Base-by-base conservation (phyloP, 768 basidiomycete species). In the Lanmaoa pseudosensibilis region DNA sequence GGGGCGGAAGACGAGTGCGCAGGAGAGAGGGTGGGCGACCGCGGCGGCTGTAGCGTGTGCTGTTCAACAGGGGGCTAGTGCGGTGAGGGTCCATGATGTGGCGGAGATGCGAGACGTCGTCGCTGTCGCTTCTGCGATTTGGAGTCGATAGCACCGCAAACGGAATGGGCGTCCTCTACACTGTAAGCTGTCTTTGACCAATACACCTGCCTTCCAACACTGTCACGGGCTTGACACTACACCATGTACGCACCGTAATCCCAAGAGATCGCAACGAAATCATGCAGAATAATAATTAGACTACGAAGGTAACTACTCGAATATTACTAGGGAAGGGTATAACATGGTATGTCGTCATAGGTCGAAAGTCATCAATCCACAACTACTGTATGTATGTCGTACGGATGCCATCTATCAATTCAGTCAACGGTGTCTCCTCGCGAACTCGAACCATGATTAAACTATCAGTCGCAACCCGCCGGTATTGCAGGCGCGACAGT, bases 1-100 rank as follows among this genome's bases (percentile, higher is more conserved):
- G 34, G 87, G 86, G 0, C 73, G 83, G 19, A 68, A 80, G 62
- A 85, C 87, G 1, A 59, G 61, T n/a, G 82, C 90, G 1, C 80
- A 77, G 54, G 89, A 94, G 55, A 75, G 96, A 9, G 79, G 69
- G 1, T 90, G 81, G 76, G 95, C 92, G 2, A 98, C 95, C 11
- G 87, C 88, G 0, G 87, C 88, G 1, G 83, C 86, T 0, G 86
- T 90, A 7, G 75, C 87, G 1, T 88, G 88, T 65, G 85, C 87
- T 3, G 80, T 90, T 30, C 88, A 88, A 63, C 90, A 92, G 62
- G 83, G 84, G 0, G 85, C 86, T 0, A 75, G 81, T 52, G 74
- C 92, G 3, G 82, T 97, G 9, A 75, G 96, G 21, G 92, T 97
- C 3, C 96, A 98, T 71, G 88, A 95, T 67, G 82, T 85, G 6